These are phyloP conservation scores for Thelephora terrestris DNA, from an alignment of 1,284 basidiomycete genomes.

Conservation along the genomic window DNA sequence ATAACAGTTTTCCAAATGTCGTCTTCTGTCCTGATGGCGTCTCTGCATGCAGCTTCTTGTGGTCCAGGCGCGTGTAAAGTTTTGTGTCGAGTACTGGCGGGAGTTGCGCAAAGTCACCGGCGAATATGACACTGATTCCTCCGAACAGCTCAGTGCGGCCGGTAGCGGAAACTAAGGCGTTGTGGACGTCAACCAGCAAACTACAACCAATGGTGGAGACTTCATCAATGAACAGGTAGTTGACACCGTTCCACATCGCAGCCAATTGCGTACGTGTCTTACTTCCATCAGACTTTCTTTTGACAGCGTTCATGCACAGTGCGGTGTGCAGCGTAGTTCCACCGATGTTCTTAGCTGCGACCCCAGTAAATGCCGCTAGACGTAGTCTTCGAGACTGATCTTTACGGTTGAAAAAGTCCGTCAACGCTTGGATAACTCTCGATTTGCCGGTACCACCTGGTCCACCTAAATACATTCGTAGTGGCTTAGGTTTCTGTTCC, in stretches of 20 bases:
- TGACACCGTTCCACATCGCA: slow-evolving; percentile 27
- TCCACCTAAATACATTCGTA: slow-evolving; percentile 20
- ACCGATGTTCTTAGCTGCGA: slow-evolving; percentile 25
- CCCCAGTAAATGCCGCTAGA: slow-evolving; percentile 24
- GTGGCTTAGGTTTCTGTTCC: slow-evolving; percentile 2
- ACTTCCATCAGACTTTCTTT: not conserved
- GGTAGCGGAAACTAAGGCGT: slow-evolving; percentile 22
- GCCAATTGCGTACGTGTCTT: slow-evolving; percentile 11
- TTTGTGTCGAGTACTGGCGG: slow-evolving; percentile 20
- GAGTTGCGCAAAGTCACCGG: slow-evolving; percentile 30
- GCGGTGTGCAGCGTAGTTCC: slow-evolving; percentile 28
- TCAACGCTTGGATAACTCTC: slow-evolving; percentile 23
- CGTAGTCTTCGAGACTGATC: slow-evolving; percentile 17
- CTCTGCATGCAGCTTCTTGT: not conserved
- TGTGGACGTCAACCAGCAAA: slow-evolving; percentile 18
- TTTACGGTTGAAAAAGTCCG: slow-evolving; percentile 18
- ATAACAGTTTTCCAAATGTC: slow-evolving; percentile 16
- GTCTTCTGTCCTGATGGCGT: slow-evolving; percentile 10
- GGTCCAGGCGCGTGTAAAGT: slow-evolving; percentile 11
- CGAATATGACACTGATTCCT: slow-evolving; percentile 29
- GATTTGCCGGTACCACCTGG: slow-evolving; percentile 30
- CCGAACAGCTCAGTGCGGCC: slow-evolving; percentile 23
- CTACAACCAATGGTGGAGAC: slow-evolving; percentile 30
- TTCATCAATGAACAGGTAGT: slow-evolving; percentile 32
- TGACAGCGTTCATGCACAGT: slow-evolving; percentile 11